Conservation (phyloP, 129 eudicot genomes). For the Ambrosia artemisiifolia region DNA sequence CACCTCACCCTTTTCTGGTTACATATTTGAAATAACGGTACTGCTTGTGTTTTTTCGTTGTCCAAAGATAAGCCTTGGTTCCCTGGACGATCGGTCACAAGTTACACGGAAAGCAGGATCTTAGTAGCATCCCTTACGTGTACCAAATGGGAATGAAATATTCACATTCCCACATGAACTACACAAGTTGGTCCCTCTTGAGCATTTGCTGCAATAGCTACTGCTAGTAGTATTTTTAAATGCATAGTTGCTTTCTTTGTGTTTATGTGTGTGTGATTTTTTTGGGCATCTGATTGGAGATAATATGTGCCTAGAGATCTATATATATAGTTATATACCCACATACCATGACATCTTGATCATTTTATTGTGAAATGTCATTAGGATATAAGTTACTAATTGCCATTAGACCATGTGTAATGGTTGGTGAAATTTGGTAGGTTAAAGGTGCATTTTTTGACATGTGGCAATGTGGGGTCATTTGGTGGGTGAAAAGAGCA, state of each 20-base stretch:
- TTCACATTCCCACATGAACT: conserved; percentile 25
- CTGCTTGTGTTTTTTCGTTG: background rate
- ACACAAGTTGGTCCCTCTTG: conserved; percentile 3
- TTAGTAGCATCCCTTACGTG: conserved; percentile 13
- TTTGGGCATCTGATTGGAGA: background rate
- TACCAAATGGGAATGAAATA: conserved; percentile 30
- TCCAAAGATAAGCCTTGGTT: background rate
- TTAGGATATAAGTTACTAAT: too few relatives aligned
- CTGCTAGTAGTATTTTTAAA: background rate
- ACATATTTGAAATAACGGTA: conserved; percentile 2
- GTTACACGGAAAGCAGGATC: conserved; percentile 6
- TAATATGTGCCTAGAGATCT: background rate
- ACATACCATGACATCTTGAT: too few relatives aligned
- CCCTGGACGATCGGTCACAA: conserved; percentile 14
- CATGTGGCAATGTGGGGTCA: too few relatives aligned
- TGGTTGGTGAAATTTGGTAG: too few relatives aligned
- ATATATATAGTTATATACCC: too few relatives aligned
- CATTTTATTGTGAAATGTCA: too few relatives aligned
- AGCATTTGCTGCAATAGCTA: conserved; percentile 11
- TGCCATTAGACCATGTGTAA: too few relatives aligned
- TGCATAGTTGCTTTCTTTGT: conserved; percentile 18
- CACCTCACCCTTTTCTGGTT: background rate
- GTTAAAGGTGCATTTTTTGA: too few relatives aligned
- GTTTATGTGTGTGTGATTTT: background rate
- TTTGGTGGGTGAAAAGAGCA: too few relatives aligned